Base-by-base conservation (phyloP, 495 filamentous ascomycete genomes). In the Daldinia vernicosa region DNA sequence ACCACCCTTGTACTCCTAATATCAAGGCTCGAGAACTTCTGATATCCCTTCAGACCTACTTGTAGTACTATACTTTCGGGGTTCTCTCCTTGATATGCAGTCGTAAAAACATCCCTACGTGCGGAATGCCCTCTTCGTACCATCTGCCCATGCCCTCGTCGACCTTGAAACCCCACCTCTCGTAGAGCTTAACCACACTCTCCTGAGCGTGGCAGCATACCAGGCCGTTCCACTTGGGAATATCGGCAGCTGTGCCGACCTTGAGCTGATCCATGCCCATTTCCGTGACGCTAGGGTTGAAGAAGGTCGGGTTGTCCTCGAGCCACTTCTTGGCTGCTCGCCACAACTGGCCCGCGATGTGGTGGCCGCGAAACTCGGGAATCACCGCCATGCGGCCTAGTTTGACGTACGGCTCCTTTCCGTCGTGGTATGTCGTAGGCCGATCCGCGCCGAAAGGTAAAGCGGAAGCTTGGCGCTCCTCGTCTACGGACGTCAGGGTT, bases 61-160 rank as follows among this genome's bases (percentile, higher is more conserved):
- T 6, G 33, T 40, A 53, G 1, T 1, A 57, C 61, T 59, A 60
- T 51, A 66, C 55, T n/a, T 45, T 65, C 2, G 68, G 74, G 54
- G 28, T 40, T 27, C 4, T 35, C 4, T 52, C 17, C 40, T 70
- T 67, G 26, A 79, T 57, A 1, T 70, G 66, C 4, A 84, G 57
- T 15, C 84, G 76, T 47, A 69, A 63, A 60, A 84, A 95, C 93
- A 97, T 95, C 14, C 90, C 93, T 30, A 94, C 86, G 85, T 97
- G 94, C 72, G 85, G 83, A 70, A 97, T 93, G 22, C 92, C 93
- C 69, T 96, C 93, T 81, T 97, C 94, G 40, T 82, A 80, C 92
- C 94, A 98, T 68, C 69, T 80, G 0, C 92, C 92, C 88, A 95
- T 86, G 7, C 76, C 79, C 75, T 88, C 82, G 80, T 97, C 93